These are phyloP conservation scores for Eucalyptus brandiana DNA, from an alignment of 345 rosid genomes.

Conservation along the genomic window DNA sequence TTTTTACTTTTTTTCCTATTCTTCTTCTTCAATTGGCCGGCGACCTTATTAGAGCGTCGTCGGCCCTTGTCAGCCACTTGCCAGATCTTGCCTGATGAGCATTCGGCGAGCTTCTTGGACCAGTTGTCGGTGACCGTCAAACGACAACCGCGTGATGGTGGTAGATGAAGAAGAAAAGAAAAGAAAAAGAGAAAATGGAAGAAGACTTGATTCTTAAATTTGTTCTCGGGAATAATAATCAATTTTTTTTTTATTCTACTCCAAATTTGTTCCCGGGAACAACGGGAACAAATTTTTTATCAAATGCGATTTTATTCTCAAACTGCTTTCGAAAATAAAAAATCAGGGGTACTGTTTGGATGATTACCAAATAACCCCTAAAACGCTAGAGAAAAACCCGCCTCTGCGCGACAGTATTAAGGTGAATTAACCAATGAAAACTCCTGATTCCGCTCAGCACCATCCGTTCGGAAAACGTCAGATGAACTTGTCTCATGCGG, in stretches of 20 bases:
- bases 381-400: background rate
- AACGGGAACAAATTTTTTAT: accelerated
- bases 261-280: accelerated
- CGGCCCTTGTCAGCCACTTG: too few relatives aligned
- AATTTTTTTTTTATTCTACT: too few relatives aligned
- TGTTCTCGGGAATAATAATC: accelerated
- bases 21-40: accelerated
- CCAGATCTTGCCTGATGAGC: too few relatives aligned
- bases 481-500: background rate
- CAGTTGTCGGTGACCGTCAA: accelerated
- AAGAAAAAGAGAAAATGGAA: too few relatives aligned
- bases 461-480: background rate
- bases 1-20: too few relatives aligned
- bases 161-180: too few relatives aligned
- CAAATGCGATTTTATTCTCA: accelerated
- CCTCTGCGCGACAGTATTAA: background rate
- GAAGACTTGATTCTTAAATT: too few relatives aligned
- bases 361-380: too few relatives aligned
- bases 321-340: too few relatives aligned
- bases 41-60: accelerated
- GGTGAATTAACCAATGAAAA: background rate
- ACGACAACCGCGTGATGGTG: accelerated
- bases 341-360: accelerated
- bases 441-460: background rate
- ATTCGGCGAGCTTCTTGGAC: accelerated